Evolutionary conservation across 106 monocot species (phyloP).

Genomic region (Allium sativum): DNA sequence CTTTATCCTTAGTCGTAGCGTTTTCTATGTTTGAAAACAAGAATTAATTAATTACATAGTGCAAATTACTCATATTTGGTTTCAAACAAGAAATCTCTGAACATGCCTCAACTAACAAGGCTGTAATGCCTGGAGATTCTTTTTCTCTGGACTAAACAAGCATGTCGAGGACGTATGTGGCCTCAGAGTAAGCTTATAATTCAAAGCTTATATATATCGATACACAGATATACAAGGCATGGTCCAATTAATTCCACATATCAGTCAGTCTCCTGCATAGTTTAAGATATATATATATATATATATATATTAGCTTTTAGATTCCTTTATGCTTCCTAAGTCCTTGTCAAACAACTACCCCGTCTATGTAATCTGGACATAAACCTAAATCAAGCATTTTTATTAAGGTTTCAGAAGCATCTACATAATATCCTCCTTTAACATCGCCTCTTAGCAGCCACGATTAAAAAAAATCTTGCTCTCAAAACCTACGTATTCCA

Average conservation of each 20-base stretch:
- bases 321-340: constrained; percentile 58
- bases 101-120: too few species aligned
- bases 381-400: constrained; percentile 69
- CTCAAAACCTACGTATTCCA: constrained; percentile 28
- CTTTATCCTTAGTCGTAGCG: too few species aligned
- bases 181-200: constrained; percentile 53
- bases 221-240: constrained; percentile 70
- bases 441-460: constrained; percentile 83
- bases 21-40: too few species aligned
- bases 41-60: too few species aligned
- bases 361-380: constrained; percentile 63
- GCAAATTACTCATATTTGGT: too few species aligned
- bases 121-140: too few species aligned
- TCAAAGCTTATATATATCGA: constrained; percentile 64
- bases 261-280: constrained; percentile 73
- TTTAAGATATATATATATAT: constrained; percentile 58
- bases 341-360: constrained; percentile 71
- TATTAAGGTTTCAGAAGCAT: constrained; percentile 65
- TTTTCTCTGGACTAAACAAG: too few species aligned
- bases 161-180: too few species aligned
- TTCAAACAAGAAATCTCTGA: too few species aligned
- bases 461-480: constrained; percentile 37
- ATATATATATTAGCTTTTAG: too few species aligned
- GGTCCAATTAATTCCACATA: constrained; percentile 67
- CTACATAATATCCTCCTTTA: constrained; percentile 73